Conservation (phyloP, 768 basidiomycete species). For the Collybia sp. region DNA sequence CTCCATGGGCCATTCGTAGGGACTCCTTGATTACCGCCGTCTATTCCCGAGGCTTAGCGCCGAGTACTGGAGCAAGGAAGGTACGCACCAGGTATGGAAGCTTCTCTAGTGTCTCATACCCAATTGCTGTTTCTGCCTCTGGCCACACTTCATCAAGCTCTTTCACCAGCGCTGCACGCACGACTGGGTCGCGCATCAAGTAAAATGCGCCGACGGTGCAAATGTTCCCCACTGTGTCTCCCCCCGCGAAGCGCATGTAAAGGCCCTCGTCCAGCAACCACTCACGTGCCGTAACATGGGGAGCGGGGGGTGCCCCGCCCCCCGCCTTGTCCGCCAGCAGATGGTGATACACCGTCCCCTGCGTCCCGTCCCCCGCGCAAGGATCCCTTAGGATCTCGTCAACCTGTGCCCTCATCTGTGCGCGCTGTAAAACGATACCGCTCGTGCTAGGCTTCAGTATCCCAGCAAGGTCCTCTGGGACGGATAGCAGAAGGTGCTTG, state of each 20-base stretch:
- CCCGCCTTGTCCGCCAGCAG: slow-evolving; percentile 26
- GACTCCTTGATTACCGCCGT: slow-evolving; percentile 45
- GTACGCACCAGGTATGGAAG: slow-evolving; percentile 40
- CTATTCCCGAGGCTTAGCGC: slow-evolving; percentile 16
- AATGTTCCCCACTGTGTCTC: slow-evolving; percentile 37
- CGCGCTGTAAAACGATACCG: slow-evolving; percentile 27
- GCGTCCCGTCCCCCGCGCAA: slow-evolving; percentile 20
- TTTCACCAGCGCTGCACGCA: slow-evolving; percentile 21
- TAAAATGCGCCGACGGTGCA: slow-evolving; percentile 31
- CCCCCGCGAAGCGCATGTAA: slow-evolving; percentile 35
- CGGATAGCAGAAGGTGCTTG: slow-evolving; percentile 21
- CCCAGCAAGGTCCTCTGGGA: slow-evolving; percentile 28
- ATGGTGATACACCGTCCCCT: slow-evolving; percentile 33
- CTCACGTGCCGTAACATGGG: slow-evolving; percentile 15
- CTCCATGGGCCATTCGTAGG: slow-evolving; percentile 34
- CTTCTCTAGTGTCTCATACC: slow-evolving; percentile 34
- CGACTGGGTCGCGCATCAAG: slow-evolving; percentile 23
- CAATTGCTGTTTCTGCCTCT: slow-evolving; percentile 22
- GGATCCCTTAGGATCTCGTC: slow-evolving; percentile 28
- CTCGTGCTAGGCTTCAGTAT: slow-evolving; percentile 28
- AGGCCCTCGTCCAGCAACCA: slow-evolving; percentile 33
- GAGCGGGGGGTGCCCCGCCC: slow-evolving; percentile 23
- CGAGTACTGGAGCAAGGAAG: background rate
- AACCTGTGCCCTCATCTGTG: slow-evolving; percentile 29
- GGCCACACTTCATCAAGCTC: slow-evolving; percentile 37